Evolutionary conservation across 352 stramenopile genomes (phyloP), one percentile per base, ranked within the genome.

Genomic region (Phytophthora boehmeriae): DNA sequence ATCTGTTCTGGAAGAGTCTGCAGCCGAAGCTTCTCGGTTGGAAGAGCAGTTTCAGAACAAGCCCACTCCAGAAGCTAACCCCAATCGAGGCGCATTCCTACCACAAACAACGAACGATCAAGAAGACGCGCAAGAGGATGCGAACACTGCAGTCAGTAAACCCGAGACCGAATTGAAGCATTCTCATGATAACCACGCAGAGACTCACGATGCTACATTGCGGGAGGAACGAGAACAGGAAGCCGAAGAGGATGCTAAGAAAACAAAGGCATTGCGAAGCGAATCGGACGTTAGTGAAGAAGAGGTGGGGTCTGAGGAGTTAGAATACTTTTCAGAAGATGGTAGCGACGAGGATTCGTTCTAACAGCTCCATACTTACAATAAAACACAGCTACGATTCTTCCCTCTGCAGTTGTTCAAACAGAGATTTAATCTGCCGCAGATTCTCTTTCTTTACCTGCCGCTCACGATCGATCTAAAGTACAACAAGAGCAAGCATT

Each of bases 311-410:
- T 90, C 80, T 0, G 86, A 92, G 59, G 86, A 95, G 30, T 69
- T 93, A 10, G 84, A 92, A 51, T 95, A 93, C 46, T 91, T 95
- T 59, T 92, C 86, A 30, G 84, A 92, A 51, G 80, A 95, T 46
- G 82, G 56, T 0, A 91, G 84, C 45, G 83, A 92, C 22, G 84
- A 93, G 44, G 86, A 93, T 53, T 92, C 83, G 4, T 95, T 95
- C 58, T 95, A 83, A 72, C 4, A 53, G 13, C 25, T 14, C 50
- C 17, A 57, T 45, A 58, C 43, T 59, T 47, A 61, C 42, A 68
- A 20, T 43, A 30, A 22, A 20, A 28, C 16, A 58, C 16, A 32
- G 20, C 68, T 68, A 87, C 9, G 78, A 62, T 0, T 59, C 60
- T 45, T 85, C 78, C 55, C 80, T 71, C 52, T 90, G 81, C 46